Evolutionary conservation across 208 protist genomes (phyloP).

Genomic region (Trypanosoma grayi): DNA sequence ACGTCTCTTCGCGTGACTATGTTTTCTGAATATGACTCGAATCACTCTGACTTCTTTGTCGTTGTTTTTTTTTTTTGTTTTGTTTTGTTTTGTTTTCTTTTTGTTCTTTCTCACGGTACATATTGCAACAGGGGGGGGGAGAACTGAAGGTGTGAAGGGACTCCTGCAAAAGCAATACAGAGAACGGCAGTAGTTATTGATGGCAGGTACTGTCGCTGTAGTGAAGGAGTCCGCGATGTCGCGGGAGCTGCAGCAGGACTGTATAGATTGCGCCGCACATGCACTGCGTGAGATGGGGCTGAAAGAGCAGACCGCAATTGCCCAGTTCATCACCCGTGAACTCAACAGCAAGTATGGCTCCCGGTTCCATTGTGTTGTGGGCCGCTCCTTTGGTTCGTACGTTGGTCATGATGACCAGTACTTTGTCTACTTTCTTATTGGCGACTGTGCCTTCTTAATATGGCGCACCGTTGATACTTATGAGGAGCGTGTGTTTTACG

Average conservation of each 20-base stretch:
- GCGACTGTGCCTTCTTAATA: slow-evolving; percentile 97
- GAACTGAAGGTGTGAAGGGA: no score
- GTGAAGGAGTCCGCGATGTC: slow-evolving; percentile 81
- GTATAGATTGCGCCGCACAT: slow-evolving; percentile 80
- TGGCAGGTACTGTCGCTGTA: slow-evolving; percentile 60
- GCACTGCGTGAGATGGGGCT: slow-evolving; percentile 55
- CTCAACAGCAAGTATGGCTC: slow-evolving; percentile 98
- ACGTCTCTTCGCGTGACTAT: not conserved
- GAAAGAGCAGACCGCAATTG: slow-evolving; percentile 97
- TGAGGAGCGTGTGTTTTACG: slow-evolving; percentile 38
- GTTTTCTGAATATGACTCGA: not conserved
- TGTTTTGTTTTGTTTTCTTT: slow-evolving; percentile 6
- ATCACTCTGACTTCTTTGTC: not conserved
- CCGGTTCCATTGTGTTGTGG: slow-evolving; percentile 99
- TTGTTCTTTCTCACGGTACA: no score
- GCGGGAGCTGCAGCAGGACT: slow-evolving; percentile 84
- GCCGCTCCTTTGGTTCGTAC: slow-evolving; percentile 99
- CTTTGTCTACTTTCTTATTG: slow-evolving; percentile 99
- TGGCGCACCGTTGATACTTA: slow-evolving; percentile 83
- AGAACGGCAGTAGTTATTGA: slow-evolving; percentile 10
- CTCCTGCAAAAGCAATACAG: not conserved
- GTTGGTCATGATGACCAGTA: slow-evolving; percentile 98
- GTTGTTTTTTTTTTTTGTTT: not conserved
- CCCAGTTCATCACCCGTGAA: slow-evolving; percentile 99
- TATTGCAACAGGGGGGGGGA: no score